These are phyloP conservation scores for Earliella scabrosa DNA, from an alignment of 1,284 basidiomycete genomes.

Conservation along the genomic window DNA sequence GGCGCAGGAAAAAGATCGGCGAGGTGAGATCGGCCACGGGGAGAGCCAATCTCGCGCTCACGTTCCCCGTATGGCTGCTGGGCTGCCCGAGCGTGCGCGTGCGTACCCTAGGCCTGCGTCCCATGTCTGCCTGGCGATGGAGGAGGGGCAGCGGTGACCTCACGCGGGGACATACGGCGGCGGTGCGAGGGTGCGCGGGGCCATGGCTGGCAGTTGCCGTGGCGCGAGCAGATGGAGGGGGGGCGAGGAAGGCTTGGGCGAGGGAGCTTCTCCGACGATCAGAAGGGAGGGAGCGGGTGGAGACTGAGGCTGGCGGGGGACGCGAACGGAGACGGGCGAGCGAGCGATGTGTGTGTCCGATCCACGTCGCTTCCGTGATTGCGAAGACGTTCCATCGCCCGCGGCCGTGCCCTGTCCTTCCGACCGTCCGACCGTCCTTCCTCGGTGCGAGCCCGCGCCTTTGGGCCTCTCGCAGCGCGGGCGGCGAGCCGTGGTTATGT, in stretches of 20 bases:
- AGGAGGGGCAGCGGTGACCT: neutral
- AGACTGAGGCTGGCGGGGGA: too few relatives aligned
- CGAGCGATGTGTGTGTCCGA: too few relatives aligned
- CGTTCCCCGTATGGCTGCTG: constrained; percentile 1
- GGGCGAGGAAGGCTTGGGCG: constrained; percentile 4
- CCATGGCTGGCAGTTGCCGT: neutral
- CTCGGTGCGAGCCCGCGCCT: constrained; percentile 6
- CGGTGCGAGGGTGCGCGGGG: neutral
- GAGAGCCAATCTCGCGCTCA: constrained; percentile 13
- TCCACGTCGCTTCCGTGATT: constrained; percentile 21
- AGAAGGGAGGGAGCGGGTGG: too few relatives aligned
- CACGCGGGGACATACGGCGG: constrained; percentile 12
- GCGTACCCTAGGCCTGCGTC: constrained; percentile 1
- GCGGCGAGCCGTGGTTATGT: constrained; percentile 15
- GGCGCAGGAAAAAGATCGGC: constrained; percentile 17
- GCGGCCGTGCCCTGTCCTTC: too few relatives aligned
- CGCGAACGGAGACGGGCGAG: too few relatives aligned
- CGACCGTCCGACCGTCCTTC: too few relatives aligned
- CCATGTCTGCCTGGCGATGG: constrained; percentile 1
- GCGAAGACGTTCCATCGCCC: constrained; percentile 15
- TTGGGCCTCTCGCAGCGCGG: constrained; percentile 1
- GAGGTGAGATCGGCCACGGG: constrained; percentile 18
- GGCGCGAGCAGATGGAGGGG: neutral
- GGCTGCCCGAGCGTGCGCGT: constrained; percentile 6
- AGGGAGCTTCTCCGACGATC: constrained; percentile 13